These are phyloP conservation scores for Chaetomium tenue DNA, from an alignment of 495 filamentous ascomycete genomes.

Conservation along the genomic window DNA sequence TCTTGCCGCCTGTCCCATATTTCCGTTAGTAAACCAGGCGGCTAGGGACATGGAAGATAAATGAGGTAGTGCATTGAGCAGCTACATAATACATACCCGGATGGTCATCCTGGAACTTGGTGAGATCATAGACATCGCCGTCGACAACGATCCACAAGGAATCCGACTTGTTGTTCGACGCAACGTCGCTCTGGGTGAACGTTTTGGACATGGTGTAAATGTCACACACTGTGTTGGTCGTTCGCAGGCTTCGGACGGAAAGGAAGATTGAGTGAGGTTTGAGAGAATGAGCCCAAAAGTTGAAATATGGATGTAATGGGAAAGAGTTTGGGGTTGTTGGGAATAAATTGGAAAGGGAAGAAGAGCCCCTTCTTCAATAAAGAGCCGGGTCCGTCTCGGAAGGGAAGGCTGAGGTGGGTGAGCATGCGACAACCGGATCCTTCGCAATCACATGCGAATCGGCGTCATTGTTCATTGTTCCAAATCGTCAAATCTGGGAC, in stretches of 20 bases:
- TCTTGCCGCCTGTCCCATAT: conserved; percentile 72
- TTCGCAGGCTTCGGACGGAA: background rate
- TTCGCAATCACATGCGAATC: conserved; percentile 25
- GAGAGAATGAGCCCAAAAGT: background rate
- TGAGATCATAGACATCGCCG: conserved; percentile 94
- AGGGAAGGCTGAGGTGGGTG: too few relatives aligned
- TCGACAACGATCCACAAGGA: conserved; percentile 89
- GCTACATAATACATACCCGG: conserved; percentile 58
- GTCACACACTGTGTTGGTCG: conserved; percentile 4
- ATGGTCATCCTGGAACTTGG: conserved; percentile 91
- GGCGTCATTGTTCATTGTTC: background rate
- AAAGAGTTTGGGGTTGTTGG: background rate
- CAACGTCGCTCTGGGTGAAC: conserved; percentile 80
- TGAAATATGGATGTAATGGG: conserved; percentile 3
- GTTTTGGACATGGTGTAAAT: conserved; percentile 71
- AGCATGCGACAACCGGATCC: background rate
- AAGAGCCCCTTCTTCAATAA: conserved; percentile 19
- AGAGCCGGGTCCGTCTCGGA: background rate
- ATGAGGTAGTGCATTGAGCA: background rate
- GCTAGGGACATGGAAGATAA: background rate
- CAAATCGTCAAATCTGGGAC: conserved; percentile 16
- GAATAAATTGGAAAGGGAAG: background rate
- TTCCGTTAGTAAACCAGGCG: conserved; percentile 17
- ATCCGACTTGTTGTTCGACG: conserved; percentile 82
- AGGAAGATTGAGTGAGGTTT: background rate